Conservation (phyloP, 2,329 filamentous ascomycete genomes). For the Venturia aucupariae region DNA sequence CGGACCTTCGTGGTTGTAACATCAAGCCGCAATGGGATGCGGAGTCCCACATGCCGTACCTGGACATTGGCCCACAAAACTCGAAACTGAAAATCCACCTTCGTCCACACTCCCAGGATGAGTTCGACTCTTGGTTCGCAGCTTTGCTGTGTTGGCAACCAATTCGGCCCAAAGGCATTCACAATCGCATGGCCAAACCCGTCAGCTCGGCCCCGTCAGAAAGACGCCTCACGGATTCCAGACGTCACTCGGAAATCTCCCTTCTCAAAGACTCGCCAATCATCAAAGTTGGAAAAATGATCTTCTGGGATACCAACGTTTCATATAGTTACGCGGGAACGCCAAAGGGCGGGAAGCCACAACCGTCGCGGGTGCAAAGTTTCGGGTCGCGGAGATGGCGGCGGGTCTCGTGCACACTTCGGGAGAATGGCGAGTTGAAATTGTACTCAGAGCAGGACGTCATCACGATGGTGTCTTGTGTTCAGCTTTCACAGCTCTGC, state of each 20-base stretch:
- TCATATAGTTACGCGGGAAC: constrained; percentile 33
- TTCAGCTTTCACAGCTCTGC: constrained; percentile 81
- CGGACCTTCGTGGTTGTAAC: constrained; percentile 64
- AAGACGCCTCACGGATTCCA: constrained; percentile 29
- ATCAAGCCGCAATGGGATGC: constrained; percentile 45
- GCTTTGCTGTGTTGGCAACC: constrained; percentile 77
- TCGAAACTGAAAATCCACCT: constrained; percentile 54
- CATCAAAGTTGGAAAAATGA: constrained; percentile 70
- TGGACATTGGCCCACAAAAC: constrained; percentile 44
- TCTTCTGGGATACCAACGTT: constrained; percentile 68
- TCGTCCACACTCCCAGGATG: constrained; percentile 52
- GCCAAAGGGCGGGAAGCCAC: constrained; percentile 32
- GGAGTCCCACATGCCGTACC: constrained; percentile 39
- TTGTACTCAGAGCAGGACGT: constrained; percentile 77
- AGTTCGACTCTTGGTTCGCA: constrained; percentile 72
- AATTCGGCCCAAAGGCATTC: constrained; percentile 49
- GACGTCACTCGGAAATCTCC: constrained; percentile 42
- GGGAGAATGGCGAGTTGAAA: constrained; percentile 91
- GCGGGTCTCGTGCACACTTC: constrained; percentile 81
- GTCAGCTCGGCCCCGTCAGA: constrained; percentile 30
- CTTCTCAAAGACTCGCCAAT: constrained; percentile 64
- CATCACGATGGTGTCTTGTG: constrained; percentile 65
- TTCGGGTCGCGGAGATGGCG: constrained; percentile 63
- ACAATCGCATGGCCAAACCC: constrained; percentile 45
- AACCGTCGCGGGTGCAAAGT: constrained; percentile 47